Conservation (phyloP, 441 rosid genomes). For the Syzygium syzygioides region DNA sequence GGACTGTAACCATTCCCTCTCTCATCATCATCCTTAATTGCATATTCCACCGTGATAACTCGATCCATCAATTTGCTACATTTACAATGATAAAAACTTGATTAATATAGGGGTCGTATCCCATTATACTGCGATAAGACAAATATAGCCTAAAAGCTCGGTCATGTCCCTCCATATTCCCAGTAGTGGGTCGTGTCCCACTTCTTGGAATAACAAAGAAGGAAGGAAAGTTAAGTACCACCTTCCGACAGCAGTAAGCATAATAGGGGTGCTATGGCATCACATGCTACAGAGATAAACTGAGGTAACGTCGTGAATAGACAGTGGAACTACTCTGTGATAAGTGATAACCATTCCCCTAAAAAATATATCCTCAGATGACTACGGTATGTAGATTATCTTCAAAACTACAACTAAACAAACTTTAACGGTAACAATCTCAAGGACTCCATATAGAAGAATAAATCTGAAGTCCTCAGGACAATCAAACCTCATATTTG, state of each 20-base stretch:
- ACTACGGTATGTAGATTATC: not conserved
- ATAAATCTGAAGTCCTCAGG: not conserved
- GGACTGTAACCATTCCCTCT: slow-evolving; percentile 60
- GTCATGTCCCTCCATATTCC: not conserved
- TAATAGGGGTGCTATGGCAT: not conserved
- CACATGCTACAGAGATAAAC: not conserved
- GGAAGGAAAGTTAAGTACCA: not conserved
- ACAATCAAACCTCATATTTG: slow-evolving; percentile 59
- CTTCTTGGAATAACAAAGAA: not conserved
- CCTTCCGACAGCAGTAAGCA: not conserved
- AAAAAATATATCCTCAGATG: not conserved
- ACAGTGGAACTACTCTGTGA: not conserved
- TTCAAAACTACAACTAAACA: not conserved
- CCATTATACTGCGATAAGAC: not conserved
- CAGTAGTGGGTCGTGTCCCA: not conserved
- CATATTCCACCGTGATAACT: slow-evolving; percentile 92
- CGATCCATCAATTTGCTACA: slow-evolving; percentile 88
- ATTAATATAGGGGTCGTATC: not conserved
- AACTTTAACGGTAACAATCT: not conserved
- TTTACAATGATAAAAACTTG: not conserved
- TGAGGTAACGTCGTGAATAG: not conserved
- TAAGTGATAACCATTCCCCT: not conserved
- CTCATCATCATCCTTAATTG: slow-evolving; percentile 76
- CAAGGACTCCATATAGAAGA: not conserved
- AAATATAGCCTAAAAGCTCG: not conserved